Evolutionary conservation across 139 green algal genomes (phyloP), one percentile per base, ranked within the genome.

Genomic region (Chlorella sp.): DNA sequence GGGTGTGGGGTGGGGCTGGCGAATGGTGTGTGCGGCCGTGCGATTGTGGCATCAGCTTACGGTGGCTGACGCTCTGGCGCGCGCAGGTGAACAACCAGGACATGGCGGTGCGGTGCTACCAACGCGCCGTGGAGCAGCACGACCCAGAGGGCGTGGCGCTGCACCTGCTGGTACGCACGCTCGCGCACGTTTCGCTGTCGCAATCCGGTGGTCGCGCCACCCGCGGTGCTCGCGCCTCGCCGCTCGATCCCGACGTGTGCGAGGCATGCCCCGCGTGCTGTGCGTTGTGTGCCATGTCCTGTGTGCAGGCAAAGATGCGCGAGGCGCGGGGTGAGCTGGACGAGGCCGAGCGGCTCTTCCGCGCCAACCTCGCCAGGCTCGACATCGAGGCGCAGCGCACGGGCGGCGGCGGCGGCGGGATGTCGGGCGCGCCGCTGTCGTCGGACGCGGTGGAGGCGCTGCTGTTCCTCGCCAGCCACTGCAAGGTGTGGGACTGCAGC

Each of bases 81-180:
- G 61, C 27, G 67, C 70, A 77, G 70, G 75, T 81, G 75, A 55
- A 55, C 34, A 55, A 60, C 5, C 35, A 49, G 14, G 73, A 70
- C 23, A 85, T 85, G 4, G 94, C 94, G 51, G 89, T 95, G 24
- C 85, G 90, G 5, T 97, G 91, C 80, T 98, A 98, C 85, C 76
- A 84, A 64, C 76, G 89, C 0, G 93, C 93, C 0, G 77, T 95
- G 24, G 72, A 72, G 33, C 78, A 86, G 72, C 76, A 84, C 49
- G 93, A 97, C 75, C 83, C 86, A 1, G 91, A 97, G 55, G 94
- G 94, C 27, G 91, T 97, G 24, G 93, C 93, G 0, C 70, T 96
- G 71, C 82, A 89, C 62, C 91, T 90, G 77, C 83, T 97, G 67
- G 83, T 20, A 10, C 30, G 35, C 23, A 27, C 27, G 27, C 20